phyloP scores from a whole-genome alignment of 768 basidiomycete species.

The Kwoniella mangroviensis region DNA sequence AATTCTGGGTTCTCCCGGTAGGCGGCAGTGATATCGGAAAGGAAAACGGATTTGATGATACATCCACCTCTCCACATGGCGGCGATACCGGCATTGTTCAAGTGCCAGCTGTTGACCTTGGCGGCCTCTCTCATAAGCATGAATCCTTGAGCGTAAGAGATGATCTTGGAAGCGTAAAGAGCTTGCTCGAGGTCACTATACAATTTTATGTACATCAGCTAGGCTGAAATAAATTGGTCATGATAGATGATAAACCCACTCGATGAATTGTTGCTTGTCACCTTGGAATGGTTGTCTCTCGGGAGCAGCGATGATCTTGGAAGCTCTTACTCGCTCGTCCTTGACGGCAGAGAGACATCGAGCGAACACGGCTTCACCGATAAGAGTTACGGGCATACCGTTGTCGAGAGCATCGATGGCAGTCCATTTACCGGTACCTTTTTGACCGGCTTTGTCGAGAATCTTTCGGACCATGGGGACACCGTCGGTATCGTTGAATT shows the following conservation, averaged over 20 bases:
- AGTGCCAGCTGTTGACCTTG: conserved; percentile 83
- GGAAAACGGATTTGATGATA: conserved; percentile 76
- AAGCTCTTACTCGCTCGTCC: conserved; percentile 89
- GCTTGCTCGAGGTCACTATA: conserved; percentile 89
- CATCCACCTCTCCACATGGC: conserved; percentile 99
- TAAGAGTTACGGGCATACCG: conserved; percentile 81
- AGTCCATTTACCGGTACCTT: conserved; percentile 99
- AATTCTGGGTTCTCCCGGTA: conserved; percentile 82
- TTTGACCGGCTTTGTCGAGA: conserved; percentile 94
- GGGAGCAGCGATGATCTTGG: conserved; percentile 87
- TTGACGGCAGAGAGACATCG: conserved; percentile 97
- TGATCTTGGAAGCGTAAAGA: conserved; percentile 98
- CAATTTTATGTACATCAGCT: neutral
- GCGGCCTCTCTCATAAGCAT: conserved; percentile 99
- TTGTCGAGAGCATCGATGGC: conserved; percentile 93
- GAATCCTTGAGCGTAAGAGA: conserved; percentile 99
- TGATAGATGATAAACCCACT: conserved; percentile 56
- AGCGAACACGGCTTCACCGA: conserved; percentile 98
- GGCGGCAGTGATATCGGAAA: conserved; percentile 63
- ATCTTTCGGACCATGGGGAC: conserved; percentile 89
- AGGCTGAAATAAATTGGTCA: neutral
- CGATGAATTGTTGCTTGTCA: conserved; percentile 98
- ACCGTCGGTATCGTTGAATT: conserved; percentile 90
- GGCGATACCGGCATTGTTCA: conserved; percentile 98
- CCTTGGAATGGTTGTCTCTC: conserved; percentile 92